Evolutionary conservation across 2,329 filamentous ascomycete species (phyloP).

Genomic region (Sclerotinia spermophila): DNA sequence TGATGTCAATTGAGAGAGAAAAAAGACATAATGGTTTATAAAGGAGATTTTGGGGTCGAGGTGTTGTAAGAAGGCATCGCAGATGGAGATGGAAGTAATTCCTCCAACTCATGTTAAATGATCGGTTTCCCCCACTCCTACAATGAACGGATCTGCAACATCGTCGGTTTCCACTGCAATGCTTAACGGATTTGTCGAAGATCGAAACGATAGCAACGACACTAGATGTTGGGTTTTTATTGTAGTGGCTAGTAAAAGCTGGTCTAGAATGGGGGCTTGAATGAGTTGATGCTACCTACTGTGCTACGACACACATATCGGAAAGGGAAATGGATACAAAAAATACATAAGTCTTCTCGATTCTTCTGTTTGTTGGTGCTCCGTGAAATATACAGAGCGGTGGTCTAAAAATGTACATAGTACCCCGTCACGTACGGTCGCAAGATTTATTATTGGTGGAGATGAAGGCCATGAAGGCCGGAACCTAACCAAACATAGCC

Average conservation of each 20-base stretch:
- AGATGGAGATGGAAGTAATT: not conserved
- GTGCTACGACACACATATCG: not conserved
- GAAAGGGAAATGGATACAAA: not conserved
- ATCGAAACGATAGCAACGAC: not conserved
- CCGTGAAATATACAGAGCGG: not conserved
- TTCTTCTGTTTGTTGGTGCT: not conserved
- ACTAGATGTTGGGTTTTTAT: not conserved
- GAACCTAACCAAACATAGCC: not conserved
- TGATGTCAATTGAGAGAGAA: not conserved
- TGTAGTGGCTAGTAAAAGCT: not conserved
- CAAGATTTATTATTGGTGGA: not conserved
- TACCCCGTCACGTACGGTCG: not conserved
- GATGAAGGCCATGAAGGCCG: not conserved
- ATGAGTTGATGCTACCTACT: not conserved
- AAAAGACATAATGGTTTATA: not conserved
- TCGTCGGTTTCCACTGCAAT: not conserved
- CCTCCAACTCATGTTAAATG: not conserved
- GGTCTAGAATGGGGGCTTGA: slow-evolving; percentile 1
- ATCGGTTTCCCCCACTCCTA: not conserved
- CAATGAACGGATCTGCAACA: not conserved
- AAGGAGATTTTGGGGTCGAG: not conserved
- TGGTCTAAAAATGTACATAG: not conserved
- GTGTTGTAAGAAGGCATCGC: not conserved
- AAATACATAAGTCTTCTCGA: not conserved
- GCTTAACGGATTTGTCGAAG: not conserved